phyloP scores from a whole-genome alignment of 768 basidiomycete genomes.

The Chalciporus piperatus region DNA sequence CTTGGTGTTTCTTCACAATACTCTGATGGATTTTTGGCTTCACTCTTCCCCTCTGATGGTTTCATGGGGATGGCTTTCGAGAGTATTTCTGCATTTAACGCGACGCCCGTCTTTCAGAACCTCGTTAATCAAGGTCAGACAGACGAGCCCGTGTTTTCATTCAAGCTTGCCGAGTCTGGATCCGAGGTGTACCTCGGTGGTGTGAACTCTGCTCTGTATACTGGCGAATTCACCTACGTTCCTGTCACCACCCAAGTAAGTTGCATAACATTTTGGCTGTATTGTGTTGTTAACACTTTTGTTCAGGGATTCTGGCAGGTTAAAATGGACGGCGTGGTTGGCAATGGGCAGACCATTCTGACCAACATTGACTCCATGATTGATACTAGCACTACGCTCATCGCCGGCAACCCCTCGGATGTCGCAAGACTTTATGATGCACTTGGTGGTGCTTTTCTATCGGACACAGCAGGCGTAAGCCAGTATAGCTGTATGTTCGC shows the following conservation, averaged over 20 bases:
- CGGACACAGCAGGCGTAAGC: too few species aligned
- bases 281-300: background rate
- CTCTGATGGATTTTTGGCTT: background rate
- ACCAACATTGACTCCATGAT: background rate
- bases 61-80: conserved; percentile 41
- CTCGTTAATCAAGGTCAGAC: conserved; percentile 37
- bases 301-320: background rate
- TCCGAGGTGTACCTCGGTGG: conserved; percentile 43
- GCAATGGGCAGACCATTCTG: background rate
- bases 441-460: too few species aligned
- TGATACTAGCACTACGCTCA: conserved; percentile 15
- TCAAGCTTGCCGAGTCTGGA: conserved; percentile 40
- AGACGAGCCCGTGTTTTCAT: conserved; percentile 40
- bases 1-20: conserved; percentile 6
- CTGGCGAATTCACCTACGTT: conserved; percentile 33
- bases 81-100: conserved; percentile 33
- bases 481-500: conserved; percentile 4
- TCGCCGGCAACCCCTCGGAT: background rate
- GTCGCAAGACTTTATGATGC: background rate
- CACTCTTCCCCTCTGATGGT: conserved; percentile 15
- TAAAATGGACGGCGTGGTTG: background rate
- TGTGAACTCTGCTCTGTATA: conserved; percentile 33
- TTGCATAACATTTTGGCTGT: background rate
- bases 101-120: conserved; percentile 38
- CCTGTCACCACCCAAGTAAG: conserved; percentile 25